Evolutionary conservation across 2,329 filamentous ascomycete genomes (phyloP).

Genomic region (Trichoderma brevicompactum): DNA sequence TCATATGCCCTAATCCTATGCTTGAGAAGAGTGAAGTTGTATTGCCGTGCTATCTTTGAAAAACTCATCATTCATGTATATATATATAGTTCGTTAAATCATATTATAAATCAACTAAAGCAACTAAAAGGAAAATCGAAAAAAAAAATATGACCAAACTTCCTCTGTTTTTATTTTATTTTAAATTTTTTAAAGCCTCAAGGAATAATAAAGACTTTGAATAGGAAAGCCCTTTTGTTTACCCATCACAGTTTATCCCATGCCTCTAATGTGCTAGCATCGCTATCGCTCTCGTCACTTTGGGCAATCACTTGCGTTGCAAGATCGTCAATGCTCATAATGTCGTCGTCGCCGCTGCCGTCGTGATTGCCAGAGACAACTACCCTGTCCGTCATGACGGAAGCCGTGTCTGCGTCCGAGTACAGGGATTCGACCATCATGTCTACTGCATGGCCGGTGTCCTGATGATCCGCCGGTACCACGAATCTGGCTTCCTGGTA

Average conservation of each 20-base stretch:
- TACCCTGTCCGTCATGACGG: slow-evolving; percentile 7
- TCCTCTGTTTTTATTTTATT: no score
- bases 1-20: not conserved
- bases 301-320: slow-evolving; percentile 27
- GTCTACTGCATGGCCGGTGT: slow-evolving; percentile 34
- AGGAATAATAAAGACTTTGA: not conserved
- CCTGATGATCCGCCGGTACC: slow-evolving; percentile 41
- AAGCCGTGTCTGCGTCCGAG: slow-evolving; percentile 16
- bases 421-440: slow-evolving; percentile 34
- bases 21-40: no score
- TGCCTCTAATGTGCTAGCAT: not conserved
- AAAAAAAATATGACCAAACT: no score
- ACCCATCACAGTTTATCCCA: not conserved
- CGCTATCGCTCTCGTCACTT: slow-evolving; percentile 27
- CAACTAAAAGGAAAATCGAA: no score
- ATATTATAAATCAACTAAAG: no score
- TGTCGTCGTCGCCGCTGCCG: slow-evolving; percentile 2
- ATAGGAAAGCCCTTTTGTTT: not conserved
- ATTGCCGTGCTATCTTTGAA: no score
- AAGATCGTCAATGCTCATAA: slow-evolving; percentile 13
- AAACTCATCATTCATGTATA: no score
- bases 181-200: no score
- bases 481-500: slow-evolving; percentile 43
- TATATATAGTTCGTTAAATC: no score
- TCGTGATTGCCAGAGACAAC: not conserved